Conservation (phyloP, 768 basidiomycete genomes). For the Amanita pallidorosea region DNA sequence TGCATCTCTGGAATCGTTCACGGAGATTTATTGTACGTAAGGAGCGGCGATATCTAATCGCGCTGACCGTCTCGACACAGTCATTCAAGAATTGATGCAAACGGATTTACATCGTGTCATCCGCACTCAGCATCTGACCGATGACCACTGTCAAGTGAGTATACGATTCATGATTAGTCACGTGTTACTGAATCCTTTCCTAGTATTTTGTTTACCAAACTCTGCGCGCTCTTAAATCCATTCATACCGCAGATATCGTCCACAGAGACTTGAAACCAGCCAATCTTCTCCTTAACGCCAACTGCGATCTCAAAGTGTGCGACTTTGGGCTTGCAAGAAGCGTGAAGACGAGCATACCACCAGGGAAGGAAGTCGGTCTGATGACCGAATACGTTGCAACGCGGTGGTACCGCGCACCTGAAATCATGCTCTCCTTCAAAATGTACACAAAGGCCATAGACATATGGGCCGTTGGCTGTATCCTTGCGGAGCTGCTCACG, state of each 20-base stretch:
- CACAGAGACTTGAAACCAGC: slow-evolving; percentile 95
- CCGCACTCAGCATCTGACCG: slow-evolving; percentile 84
- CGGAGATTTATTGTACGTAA: slow-evolving; percentile 54
- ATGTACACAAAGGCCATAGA: slow-evolving; percentile 87
- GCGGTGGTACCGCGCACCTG: slow-evolving; percentile 95
- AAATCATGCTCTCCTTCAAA: slow-evolving; percentile 97
- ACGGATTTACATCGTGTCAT: slow-evolving; percentile 97
- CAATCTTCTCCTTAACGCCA: slow-evolving; percentile 90
- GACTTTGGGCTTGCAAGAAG: slow-evolving; percentile 78
- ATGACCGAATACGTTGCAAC: slow-evolving; percentile 97
- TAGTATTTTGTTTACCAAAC: slow-evolving; percentile 99
- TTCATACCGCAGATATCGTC: slow-evolving; percentile 91
- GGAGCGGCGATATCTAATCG: background rate
- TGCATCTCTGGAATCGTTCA: slow-evolving; percentile 62
- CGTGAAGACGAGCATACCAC: slow-evolving; percentile 1
- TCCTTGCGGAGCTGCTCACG: slow-evolving; percentile 83
- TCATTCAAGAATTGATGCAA: slow-evolving; percentile 65
- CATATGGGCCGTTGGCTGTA: slow-evolving; percentile 81
- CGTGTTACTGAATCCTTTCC: background rate
- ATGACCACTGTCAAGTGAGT: slow-evolving; percentile 59
- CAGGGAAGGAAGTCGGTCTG: slow-evolving; percentile 28
- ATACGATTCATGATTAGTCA: background rate
- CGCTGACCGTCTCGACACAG: background rate
- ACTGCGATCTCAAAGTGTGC: slow-evolving; percentile 92
- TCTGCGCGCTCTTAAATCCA: slow-evolving; percentile 84